Percentiles rank a stretch among this genome's conserved stretches.
Evolutionary conservation across 345 rosid species (phyloP).

Genomic region (Murraya koenigii): DNA sequence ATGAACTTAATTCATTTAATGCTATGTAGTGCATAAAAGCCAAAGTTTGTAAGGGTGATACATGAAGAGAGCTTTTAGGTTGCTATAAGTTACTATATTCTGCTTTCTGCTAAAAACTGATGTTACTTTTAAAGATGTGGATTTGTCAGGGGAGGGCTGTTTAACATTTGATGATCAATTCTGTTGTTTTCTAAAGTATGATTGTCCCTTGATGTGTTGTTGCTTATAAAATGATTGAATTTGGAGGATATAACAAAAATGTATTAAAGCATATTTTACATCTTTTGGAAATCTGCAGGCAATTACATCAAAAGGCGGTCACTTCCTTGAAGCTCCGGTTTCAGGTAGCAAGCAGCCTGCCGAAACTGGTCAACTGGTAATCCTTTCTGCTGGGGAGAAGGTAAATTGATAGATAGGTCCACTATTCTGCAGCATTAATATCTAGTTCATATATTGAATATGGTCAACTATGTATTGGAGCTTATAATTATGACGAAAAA

Average conservation of each 20-base stretch:
- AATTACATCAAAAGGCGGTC: constrained; percentile 69
- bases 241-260: neutral
- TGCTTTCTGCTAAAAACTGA: neutral
- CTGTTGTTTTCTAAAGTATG: neutral
- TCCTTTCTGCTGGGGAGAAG: constrained; percentile 95
- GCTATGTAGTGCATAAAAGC: neutral
- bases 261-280: neutral
- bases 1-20: neutral
- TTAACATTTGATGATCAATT: neutral
- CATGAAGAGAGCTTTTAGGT: neutral
- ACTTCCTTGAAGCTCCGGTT: constrained; percentile 92
- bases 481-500: neutral
- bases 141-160: neutral
- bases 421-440: neutral
- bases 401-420: constrained; percentile 27
- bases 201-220: neutral
- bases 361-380: constrained; percentile 91
- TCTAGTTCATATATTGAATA: neutral
- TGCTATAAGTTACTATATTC: neutral
- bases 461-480: neutral
- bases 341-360: constrained; percentile 98
- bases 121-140: neutral
- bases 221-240: constrained; percentile 9
- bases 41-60: neutral
- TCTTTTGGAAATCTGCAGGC: constrained; percentile 44